Evolutionary conservation across 257 asterid genomes (phyloP).

Genomic region (Nicotiana knightiana): DNA sequence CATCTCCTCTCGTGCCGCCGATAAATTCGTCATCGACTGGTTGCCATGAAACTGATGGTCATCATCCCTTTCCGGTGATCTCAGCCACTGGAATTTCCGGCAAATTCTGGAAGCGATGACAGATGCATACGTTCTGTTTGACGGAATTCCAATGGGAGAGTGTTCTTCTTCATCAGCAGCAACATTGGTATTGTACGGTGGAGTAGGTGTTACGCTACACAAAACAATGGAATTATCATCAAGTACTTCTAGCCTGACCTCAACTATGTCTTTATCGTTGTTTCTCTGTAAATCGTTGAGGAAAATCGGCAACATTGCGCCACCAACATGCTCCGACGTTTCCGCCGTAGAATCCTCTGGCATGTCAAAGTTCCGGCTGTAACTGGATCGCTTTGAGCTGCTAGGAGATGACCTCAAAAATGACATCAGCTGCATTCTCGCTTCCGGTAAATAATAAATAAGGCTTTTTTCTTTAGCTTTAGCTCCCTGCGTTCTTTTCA

Average conservation of each 20-base stretch:
- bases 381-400: slow-evolving; percentile 26
- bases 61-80: slow-evolving; percentile 16
- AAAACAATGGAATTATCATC: slow-evolving; percentile 46
- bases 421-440: slow-evolving; percentile 5
- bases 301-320: slow-evolving; percentile 75
- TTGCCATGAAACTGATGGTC: slow-evolving; percentile 18
- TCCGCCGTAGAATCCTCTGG: slow-evolving; percentile 23
- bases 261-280: slow-evolving; percentile 50
- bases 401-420: slow-evolving; percentile 42
- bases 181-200: neutral
- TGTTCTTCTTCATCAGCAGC: neutral
- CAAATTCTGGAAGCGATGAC: slow-evolving; percentile 34
- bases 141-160: slow-evolving; percentile 17
- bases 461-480: too few relatives aligned
- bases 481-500: neutral
- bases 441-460: neutral
- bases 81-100: slow-evolving; percentile 53
- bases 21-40: slow-evolving; percentile 14
- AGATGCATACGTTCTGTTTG: slow-evolving; percentile 41
- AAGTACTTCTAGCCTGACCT: slow-evolving; percentile 59
- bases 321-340: slow-evolving; percentile 30
- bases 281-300: slow-evolving; percentile 55
- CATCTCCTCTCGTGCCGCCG: slow-evolving; percentile 55
- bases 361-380: slow-evolving; percentile 42
- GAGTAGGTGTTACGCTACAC: slow-evolving; percentile 31